Evolutionary conservation across 2,329 filamentous ascomycete species (phyloP).

Genomic region (Colletotrichum sp.): DNA sequence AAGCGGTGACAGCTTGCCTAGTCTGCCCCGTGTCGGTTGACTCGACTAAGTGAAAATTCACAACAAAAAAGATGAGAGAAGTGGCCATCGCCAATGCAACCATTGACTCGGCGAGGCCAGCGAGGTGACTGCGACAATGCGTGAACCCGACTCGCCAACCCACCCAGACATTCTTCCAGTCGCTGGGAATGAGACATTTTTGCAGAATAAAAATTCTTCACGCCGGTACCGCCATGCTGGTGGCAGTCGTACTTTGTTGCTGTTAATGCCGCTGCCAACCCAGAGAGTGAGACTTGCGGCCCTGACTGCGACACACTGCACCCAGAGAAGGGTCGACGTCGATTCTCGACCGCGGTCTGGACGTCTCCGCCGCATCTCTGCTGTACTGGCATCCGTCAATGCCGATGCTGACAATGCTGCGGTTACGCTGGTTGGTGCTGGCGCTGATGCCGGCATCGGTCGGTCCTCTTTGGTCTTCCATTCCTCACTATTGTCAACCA

Average conservation of each 20-base stretch:
- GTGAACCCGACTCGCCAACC: background rate
- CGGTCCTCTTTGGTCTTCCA: background rate
- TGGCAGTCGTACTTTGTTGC: background rate
- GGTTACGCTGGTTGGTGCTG: background rate
- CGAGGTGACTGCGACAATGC: conserved; percentile 1
- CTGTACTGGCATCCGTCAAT: background rate
- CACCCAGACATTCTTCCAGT: background rate
- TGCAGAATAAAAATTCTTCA: conserved; percentile 1
- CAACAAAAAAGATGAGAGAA: background rate
- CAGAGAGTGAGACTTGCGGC: background rate
- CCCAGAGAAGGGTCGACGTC: background rate
- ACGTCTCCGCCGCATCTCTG: background rate
- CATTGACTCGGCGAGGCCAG: background rate
- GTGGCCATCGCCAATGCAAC: conserved; percentile 10
- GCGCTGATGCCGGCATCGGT: conserved; percentile 5
- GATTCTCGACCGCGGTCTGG: background rate
- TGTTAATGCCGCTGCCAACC: background rate
- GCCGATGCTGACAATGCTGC: background rate
- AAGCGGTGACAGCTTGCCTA: background rate
- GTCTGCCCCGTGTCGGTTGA: background rate
- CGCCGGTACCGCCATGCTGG: background rate
- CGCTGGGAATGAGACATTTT: conserved; percentile 7
- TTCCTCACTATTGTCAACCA: background rate
- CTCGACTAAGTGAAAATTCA: background rate
- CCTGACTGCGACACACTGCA: background rate